A percentile compares a stretch with the other conserved stretches of the same genome.
Conservation (phyloP, 257 asterid genomes). For the Osmanthus fragrans region DNA sequence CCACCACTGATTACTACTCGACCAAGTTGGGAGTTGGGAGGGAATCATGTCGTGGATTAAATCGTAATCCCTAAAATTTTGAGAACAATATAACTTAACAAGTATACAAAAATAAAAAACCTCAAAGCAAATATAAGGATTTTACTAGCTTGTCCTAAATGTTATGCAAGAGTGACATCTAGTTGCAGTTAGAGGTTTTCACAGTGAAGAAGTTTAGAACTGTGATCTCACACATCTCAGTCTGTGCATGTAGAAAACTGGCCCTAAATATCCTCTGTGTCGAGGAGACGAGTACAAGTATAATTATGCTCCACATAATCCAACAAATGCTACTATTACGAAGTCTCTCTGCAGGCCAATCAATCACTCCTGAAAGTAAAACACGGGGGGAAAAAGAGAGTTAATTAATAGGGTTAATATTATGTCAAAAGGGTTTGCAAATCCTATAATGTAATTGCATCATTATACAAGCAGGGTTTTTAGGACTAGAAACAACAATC, state of each 20-base stretch:
- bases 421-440: not conserved
- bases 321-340: not conserved
- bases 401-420: not conserved
- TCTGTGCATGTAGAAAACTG: not conserved
- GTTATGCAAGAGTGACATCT: not conserved
- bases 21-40: not conserved
- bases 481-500: not conserved
- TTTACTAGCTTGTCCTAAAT: not conserved
- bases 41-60: not conserved
- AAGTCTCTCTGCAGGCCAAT: not conserved
- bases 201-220: not conserved
- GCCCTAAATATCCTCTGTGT: not conserved
- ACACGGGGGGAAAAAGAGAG: not conserved
- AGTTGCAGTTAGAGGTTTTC: not conserved
- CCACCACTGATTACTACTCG: not conserved
- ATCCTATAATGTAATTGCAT: not conserved
- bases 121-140: not conserved
- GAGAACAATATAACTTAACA: not conserved
- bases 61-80: not conserved
- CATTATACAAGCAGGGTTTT: not conserved
- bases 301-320: not conserved
- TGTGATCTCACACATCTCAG: not conserved
- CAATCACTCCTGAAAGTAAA: conserved; percentile 2
- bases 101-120: not conserved
- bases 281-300: not conserved